Base-by-base conservation (phyloP, 108 stramenopile species). In the Cyclotella cryptica region DNA sequence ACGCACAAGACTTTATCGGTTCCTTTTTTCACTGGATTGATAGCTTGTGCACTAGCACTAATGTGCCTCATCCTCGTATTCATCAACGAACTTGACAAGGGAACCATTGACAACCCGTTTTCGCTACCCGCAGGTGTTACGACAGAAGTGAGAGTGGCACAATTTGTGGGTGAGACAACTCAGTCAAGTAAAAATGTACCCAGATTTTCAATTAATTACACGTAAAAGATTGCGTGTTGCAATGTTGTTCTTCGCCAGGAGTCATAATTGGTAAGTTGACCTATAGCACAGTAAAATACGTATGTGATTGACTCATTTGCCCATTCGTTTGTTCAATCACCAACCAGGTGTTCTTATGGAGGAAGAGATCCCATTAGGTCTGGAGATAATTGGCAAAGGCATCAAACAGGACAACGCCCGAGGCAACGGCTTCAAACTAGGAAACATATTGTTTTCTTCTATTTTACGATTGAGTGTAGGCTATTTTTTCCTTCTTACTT, bases 41-140 rank as follows among this genome's bases (percentile, higher is more conserved):
- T 71, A 17, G 52, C 64, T 19, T 52, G 18, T 27, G 35, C 43
- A 1, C 44, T 80, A 15, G 51, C 61, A 12, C 21, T 80, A 35
- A 52, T 24, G 22, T 80, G 71, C 46, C 71, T 80, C 18, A 13
- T 53, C 22, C 41, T 80, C 18, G 79, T 41, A 2, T 43, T 80
- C 17, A 57, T 21, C 14, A 72, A 80, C 44, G 79, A 80, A 35
- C 30, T 80, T 0, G 71, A 80, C 19, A 80, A 73, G 13, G 55
- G 39, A 26, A 47, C 45, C 13, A 49, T 52, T 22, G 71, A 66
- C 15, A 80, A 80, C 52, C 71, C 66, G 10, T 41, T 68, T 13
- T 71, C 29, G 21, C 0, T 80, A 24, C 72, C 72, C 21, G 65
- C 71, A 13, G 71, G 57, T 29, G 71, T 80, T 22, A 46, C 27